A percentile compares a stretch with the other conserved stretches of the same genome.
These are phyloP conservation scores for Akanthomyces muscarius DNA, from an alignment of 2,329 filamentous ascomycete species.

Conservation along the genomic window DNA sequence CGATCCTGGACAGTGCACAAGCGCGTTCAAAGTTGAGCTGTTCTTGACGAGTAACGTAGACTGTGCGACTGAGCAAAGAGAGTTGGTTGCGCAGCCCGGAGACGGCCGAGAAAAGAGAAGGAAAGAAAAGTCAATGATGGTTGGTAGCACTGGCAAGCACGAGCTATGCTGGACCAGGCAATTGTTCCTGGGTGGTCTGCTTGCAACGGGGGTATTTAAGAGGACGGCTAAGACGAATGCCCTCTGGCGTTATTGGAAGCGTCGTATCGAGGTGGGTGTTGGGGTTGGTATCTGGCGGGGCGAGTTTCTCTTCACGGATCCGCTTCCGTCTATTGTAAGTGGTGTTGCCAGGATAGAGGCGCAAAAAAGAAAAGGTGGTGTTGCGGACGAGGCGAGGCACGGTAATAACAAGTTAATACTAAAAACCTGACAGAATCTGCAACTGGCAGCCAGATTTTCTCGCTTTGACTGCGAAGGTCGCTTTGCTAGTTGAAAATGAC, in stretches of 20 bases:
- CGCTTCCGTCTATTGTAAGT: slow-evolving; percentile 15
- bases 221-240: not conserved
- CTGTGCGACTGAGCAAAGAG: not conserved
- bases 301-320: slow-evolving; percentile 9
- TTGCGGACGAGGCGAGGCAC: not conserved
- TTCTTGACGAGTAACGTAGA: not conserved
- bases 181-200: not conserved
- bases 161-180: not conserved
- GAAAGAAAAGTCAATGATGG: not conserved
- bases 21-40: not conserved
- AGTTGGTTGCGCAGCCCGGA: not conserved
- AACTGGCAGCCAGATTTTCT: not conserved
- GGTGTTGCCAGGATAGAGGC: not conserved
- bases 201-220: slow-evolving; percentile 3
- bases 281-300: slow-evolving; percentile 12
- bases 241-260: slow-evolving; percentile 4
- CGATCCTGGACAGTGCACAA: slow-evolving; percentile 15
- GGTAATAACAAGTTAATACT: not conserved
- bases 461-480: not conserved
- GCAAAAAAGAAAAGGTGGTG: not conserved
- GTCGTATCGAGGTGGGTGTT: slow-evolving; percentile 8
- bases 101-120: not conserved
- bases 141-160: not conserved
- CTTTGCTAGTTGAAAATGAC: not conserved
- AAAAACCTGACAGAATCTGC: not conserved